Percentiles rank a stretch among this genome's conserved stretches.
Conservation (phyloP, 176 grass and related monocot genomes). For the Otatea glauca region DNA sequence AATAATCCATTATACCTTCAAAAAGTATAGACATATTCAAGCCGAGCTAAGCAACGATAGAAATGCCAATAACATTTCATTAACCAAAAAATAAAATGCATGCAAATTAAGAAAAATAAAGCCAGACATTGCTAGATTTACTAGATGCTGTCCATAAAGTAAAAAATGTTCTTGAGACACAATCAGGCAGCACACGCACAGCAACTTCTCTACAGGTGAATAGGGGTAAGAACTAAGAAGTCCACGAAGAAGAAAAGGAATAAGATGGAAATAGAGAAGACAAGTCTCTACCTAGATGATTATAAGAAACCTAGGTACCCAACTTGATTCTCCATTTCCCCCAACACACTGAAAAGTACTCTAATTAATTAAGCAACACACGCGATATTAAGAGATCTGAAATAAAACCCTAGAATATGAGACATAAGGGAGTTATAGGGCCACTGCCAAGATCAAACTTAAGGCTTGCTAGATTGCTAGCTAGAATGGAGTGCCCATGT, state of each 20-base stretch:
- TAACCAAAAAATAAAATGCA: background rate
- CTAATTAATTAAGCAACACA: conserved; percentile 38
- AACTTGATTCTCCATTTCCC: conserved; percentile 45
- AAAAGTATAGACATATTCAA: background rate
- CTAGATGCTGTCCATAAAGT: background rate
- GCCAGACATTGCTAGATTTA: conserved; percentile 10
- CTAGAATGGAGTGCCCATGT: conserved; percentile 91
- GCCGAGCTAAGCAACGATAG: background rate
- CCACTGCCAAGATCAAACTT: background rate
- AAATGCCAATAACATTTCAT: background rate
- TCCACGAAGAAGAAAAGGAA: conserved; percentile 26
- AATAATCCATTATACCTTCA: background rate
- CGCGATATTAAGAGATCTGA: conserved; percentile 43
- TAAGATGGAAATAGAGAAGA: conserved; percentile 20
- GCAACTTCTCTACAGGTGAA: conserved; percentile 44
- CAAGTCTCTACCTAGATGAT: conserved; percentile 26
- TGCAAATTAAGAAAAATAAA: background rate
- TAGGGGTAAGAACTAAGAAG: background rate
- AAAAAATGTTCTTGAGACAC: conserved; percentile 45
- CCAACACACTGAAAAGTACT: conserved; percentile 31
- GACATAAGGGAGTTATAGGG: conserved; percentile 10
- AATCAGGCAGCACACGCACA: conserved; percentile 5
- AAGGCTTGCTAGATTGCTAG: background rate
- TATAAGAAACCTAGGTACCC: conserved; percentile 34
- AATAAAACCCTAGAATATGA: conserved; percentile 41